These are phyloP conservation scores for Trichoderma pleuroti DNA, from an alignment of 2,329 filamentous ascomycete species.

Conservation along the genomic window DNA sequence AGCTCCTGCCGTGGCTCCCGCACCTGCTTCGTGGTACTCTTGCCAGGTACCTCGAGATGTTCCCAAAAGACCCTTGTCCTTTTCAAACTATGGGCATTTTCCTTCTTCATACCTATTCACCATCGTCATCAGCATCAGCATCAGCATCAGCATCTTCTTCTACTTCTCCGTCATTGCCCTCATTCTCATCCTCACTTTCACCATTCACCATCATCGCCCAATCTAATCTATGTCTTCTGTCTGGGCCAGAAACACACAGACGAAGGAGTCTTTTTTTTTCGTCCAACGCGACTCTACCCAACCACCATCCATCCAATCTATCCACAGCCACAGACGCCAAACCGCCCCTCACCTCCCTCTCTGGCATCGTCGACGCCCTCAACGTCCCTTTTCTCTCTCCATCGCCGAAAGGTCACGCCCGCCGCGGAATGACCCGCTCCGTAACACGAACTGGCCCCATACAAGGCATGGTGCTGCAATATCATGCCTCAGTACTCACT, in stretches of 20 bases:
- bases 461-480: background rate
- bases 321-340: conserved; percentile 7
- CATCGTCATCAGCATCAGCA: background rate
- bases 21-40: background rate
- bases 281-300: background rate
- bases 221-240: background rate
- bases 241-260: background rate
- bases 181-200: background rate
- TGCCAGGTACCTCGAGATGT: background rate
- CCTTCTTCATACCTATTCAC: background rate
- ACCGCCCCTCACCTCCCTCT: conserved; percentile 15
- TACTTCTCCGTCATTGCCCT: background rate
- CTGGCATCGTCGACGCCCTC: background rate
- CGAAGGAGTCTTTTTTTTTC: background rate
- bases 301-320: background rate
- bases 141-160: background rate
- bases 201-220: background rate
- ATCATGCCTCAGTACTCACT: background rate
- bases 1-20: background rate
- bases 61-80: background rate
- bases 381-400: background rate
- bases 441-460: background rate
- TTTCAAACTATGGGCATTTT: background rate
- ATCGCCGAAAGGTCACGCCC: background rate
- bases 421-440: background rate